Conservation (phyloP, 208 protist genomes). For the Leishmania aethiopica region DNA sequence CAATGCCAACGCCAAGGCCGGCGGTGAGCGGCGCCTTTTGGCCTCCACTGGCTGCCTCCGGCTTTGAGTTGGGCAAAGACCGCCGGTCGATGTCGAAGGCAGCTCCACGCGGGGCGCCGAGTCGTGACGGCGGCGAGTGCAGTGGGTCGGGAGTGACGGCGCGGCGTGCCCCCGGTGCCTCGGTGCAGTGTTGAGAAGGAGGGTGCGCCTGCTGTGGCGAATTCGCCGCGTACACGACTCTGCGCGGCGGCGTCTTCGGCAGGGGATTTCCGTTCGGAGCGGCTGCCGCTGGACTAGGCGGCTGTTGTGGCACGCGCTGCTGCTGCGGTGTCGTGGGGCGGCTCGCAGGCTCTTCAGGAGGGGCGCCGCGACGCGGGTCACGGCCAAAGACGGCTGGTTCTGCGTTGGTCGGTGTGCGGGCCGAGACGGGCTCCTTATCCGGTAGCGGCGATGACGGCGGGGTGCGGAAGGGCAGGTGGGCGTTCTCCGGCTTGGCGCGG, state of each 20-base stretch:
- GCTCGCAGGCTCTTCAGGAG: slow-evolving; percentile 4
- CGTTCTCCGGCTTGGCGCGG: slow-evolving; percentile 14
- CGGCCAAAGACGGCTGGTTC: slow-evolving; percentile 21
- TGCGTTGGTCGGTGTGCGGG: slow-evolving; percentile 18
- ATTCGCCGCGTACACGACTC: slow-evolving; percentile 31
- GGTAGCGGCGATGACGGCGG: slow-evolving; percentile 21
- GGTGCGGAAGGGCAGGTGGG: background rate
- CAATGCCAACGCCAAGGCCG: slow-evolving; percentile 18
- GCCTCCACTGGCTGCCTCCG: background rate
- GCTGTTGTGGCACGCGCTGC: background rate
- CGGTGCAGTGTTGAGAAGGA: slow-evolving; percentile 1
- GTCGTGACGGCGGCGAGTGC: slow-evolving; percentile 10
- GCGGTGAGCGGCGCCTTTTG: background rate
- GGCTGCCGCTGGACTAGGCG: slow-evolving; percentile 8
- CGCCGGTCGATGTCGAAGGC: slow-evolving; percentile 23
- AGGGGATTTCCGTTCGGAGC: slow-evolving; percentile 2
- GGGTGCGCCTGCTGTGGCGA: slow-evolving; percentile 22
- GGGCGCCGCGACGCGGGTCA: slow-evolving; percentile 22
- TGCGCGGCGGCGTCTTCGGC: slow-evolving; percentile 7
- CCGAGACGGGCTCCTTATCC: background rate
- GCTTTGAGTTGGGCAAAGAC: slow-evolving; percentile 10
- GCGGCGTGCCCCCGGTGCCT: slow-evolving; percentile 4
- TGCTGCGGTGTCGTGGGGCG: slow-evolving; percentile 25
- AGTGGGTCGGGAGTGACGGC: slow-evolving; percentile 2
- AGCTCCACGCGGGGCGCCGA: background rate